Conservation (phyloP, 169 alveolate genomes). For the Babesia bovis region DNA sequence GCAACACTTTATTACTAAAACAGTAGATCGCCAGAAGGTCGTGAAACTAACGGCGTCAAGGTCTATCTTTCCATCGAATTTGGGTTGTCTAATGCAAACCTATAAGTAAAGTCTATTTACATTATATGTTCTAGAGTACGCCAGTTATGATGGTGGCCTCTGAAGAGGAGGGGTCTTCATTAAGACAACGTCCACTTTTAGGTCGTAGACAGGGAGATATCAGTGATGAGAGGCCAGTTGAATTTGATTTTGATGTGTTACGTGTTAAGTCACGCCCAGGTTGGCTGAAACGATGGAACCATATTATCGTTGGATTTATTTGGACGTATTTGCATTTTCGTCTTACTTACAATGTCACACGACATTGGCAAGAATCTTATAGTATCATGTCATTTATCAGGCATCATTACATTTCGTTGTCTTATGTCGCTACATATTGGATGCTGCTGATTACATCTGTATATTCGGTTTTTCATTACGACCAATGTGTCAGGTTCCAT, state of each 20-base stretch:
- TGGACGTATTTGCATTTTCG: slow-evolving; percentile 1
- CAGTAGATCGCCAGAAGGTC: no score
- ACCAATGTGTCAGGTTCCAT: slow-evolving; percentile 9
- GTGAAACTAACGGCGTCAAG: no score
- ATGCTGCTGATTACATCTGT: background rate
- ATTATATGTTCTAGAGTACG: no score
- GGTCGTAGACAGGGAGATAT: background rate
- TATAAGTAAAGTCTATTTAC: no score
- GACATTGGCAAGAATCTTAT: background rate
- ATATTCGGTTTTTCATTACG: background rate
- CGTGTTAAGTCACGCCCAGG: slow-evolving; percentile 4
- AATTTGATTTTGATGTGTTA: background rate
- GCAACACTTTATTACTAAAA: no score
- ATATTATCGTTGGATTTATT: background rate
- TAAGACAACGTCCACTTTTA: background rate
- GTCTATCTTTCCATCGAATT: no score
- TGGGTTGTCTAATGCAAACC: no score
- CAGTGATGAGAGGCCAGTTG: background rate
- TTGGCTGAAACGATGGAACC: slow-evolving; percentile 4
- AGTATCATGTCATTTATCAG: no score
- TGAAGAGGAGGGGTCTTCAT: background rate
- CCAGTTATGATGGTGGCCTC: slow-evolving; percentile 1
- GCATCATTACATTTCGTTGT: background rate
- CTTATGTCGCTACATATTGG: slow-evolving; percentile 3
- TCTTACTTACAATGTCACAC: background rate